Evolutionary conservation across 1,284 basidiomycete genomes (phyloP), one percentile per base, ranked within the genome.

Genomic region (Volvariella volvacea): DNA sequence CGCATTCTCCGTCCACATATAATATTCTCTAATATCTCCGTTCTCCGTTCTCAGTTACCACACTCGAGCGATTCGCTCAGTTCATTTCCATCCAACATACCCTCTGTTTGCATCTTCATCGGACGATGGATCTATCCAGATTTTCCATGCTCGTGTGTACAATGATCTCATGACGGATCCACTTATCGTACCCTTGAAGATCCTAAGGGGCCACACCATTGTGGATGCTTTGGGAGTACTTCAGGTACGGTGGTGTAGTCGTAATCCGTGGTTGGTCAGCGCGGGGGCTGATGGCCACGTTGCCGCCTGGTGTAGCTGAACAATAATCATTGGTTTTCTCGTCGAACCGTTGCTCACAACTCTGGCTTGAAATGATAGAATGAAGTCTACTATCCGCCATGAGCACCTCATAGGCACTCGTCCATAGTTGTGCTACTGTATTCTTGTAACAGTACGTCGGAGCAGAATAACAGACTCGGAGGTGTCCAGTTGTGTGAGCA

Each of bases 71-170:
- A 87, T 99, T 51, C 86, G 96, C 48, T 84, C 88, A 3, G 75
- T 99, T 39, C 80, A 84, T 44, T 99, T 95, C 76, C 93, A 96
- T 60, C 87, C 89, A n/a, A 82, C 80, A 34, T 92, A 92, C 65
- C 96, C 96, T 22, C 78, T 99, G 17, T 98, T 99, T 61, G 92
- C 93, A 2, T 93, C 91, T 8, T 89, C 91, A 38, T 92, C 92
- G 16, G 96, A 99, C 66, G 96, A 99, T 64, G 96, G 95, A 21
- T 86, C 90, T 32, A 88, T 98, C 52, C 96, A 99, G 63, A 71
- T 99, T 48, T 99, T 99, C 81, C 96, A 99, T 65, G 80, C 87
- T 19, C 85, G 93, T 48, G 89, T 99, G 30, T 98, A 90, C 67
- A 86, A 79, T 56, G 95, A 98, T 62, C 75, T 97, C 42, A 88